Base-by-base conservation (phyloP, 2,329 filamentous ascomycete species). In the Hortaea werneckii region DNA sequence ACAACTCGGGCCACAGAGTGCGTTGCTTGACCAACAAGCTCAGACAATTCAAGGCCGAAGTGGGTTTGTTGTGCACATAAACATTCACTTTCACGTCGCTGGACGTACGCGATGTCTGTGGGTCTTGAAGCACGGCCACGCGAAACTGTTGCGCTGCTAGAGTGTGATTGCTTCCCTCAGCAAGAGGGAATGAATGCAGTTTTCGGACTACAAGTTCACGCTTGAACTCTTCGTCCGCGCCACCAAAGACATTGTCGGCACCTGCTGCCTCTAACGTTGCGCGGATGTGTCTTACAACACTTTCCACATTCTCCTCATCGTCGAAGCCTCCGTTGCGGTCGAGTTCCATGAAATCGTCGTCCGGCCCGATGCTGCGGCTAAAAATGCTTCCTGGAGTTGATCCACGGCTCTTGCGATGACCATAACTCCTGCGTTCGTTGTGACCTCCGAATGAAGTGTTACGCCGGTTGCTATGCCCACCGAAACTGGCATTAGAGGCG, bases 371-470 rank as follows among this genome's bases (percentile, higher is more conserved):
- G 43, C 62, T 65, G 12, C 57, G 56, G 40, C 57, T 56, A 42
- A 60, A 61, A 1, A 57, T 49, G 35, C 69, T 69, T 32, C 74
- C 76, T 26, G 74, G 75, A 1, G 78, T 73, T 7, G 78, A 81
- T n/a, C 69, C 73, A 54, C 77, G 72, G 47, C 76, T 66, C 41
- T 67, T 68, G 12, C 67, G 63, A 26, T 65, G 65, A 39, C 67
- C 67, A 48, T 79, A 73, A 56, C 85, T 89, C 40, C 71, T 71
- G 38, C 85, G 78, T 32, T 76, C 73, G 45, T 79, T 77, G 44
- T 78, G 74, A 44, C 75, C 80, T 29, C 84, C 83, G 52, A 92
- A 77, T 1, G 89, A 94, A 44, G 92, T 55, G 29, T 60, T 82
- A 5, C 79, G 76, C 49, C 83, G 77, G 53, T 83, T 79, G 10